Conservation (phyloP, 257 asterid genomes). For the Solanum medicagineum region DNA sequence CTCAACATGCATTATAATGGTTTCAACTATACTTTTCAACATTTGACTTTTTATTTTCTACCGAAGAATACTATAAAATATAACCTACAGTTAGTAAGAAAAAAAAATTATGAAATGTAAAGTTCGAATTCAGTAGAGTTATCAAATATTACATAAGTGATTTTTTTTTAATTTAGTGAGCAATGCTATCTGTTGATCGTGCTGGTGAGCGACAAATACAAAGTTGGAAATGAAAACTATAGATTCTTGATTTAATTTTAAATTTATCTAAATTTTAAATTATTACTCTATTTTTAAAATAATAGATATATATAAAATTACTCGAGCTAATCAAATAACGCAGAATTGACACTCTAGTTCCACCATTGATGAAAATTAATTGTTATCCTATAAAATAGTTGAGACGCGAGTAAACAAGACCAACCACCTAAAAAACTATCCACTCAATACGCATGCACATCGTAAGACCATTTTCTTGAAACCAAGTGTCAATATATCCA, state of each 20-base stretch:
- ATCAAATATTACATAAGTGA: background rate
- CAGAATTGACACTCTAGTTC: background rate
- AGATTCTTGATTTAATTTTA: background rate
- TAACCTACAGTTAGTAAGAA: background rate
- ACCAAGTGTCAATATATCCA: background rate
- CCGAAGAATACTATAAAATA: background rate
- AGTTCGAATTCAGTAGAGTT: background rate
- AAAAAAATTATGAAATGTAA: background rate
- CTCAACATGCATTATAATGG: background rate
- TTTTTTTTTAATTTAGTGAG: background rate
- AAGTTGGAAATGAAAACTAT: rapidly evolving
- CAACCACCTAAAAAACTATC: background rate
- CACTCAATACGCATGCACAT: background rate
- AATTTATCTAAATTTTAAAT: background rate
- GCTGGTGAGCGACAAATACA: background rate
- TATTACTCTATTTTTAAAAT: background rate
- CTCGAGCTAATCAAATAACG: background rate
- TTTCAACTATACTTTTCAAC: background rate
- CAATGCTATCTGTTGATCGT: background rate
- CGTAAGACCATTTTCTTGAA: background rate
- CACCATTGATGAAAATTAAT: background rate
- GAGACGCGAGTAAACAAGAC: rapidly evolving
- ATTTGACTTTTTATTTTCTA: background rate
- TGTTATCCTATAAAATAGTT: background rate
- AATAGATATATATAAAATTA: background rate